A percentile compares a stretch with the other conserved stretches of the same genome.
These are phyloP conservation scores for Xylaria sp. DNA, from an alignment of 2,329 filamentous ascomycete species.

Conservation along the genomic window DNA sequence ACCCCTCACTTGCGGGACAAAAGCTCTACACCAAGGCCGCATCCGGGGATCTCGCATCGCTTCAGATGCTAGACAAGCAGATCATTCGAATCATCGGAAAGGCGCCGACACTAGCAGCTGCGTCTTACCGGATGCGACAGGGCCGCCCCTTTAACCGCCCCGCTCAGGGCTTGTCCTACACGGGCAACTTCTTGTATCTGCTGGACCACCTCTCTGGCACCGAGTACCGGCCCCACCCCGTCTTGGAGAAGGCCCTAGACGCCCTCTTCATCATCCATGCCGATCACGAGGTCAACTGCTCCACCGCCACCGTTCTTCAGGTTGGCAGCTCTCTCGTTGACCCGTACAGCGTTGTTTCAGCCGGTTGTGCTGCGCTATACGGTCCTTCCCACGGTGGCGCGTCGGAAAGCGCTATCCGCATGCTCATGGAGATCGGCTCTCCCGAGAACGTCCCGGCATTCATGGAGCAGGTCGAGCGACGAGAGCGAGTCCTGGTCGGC, in stretches of 20 bases:
- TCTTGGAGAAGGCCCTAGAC: constrained; percentile 47
- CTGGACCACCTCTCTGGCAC: constrained; percentile 45
- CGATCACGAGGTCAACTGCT: constrained; percentile 56
- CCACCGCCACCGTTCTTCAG: constrained; percentile 51
- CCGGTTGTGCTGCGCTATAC: constrained; percentile 48
- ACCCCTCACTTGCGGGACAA: constrained; percentile 45
- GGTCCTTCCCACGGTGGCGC: constrained; percentile 57
- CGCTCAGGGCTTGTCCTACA: constrained; percentile 43
- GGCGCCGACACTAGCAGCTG: constrained; percentile 45
- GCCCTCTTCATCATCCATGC: constrained; percentile 51
- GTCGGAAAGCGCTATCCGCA: constrained; percentile 51
- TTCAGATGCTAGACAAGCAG: constrained; percentile 45
- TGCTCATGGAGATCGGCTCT: constrained; percentile 47
- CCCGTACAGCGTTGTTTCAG: constrained; percentile 48
- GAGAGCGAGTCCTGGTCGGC: constrained; percentile 49
- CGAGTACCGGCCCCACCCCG: constrained; percentile 45
- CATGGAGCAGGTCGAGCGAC: constrained; percentile 45
- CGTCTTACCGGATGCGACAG: constrained; percentile 48
- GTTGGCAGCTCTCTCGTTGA: constrained; percentile 53
- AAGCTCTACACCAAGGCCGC: constrained; percentile 46
- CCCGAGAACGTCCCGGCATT: constrained; percentile 46
- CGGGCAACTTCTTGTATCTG: constrained; percentile 51
- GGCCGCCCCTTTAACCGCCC: constrained; percentile 48
- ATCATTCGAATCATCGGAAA: constrained; percentile 49
- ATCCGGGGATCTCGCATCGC: constrained; percentile 36